Evolutionary conservation across 371 early-diverging fungal species (phyloP), one percentile per base, ranked within the genome.

Genomic region (Mortierella sp.): DNA sequence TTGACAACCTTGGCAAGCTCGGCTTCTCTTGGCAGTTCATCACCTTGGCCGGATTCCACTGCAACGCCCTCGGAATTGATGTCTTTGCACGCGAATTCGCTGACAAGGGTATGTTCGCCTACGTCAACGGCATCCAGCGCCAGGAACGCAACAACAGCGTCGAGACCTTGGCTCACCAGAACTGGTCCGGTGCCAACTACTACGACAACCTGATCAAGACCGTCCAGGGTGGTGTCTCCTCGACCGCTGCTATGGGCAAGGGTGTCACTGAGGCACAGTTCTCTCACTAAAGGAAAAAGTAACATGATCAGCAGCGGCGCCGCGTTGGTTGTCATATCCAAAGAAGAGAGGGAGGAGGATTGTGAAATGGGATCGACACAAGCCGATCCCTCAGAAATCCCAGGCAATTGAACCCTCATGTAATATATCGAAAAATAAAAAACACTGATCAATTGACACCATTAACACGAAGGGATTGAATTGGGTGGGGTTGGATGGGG

Each of bases 1-100:
- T 96, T 61, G 72, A 72, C 21, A 89, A 92, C 59, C 85, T 98
- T 34, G 97, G 94, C 59, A 86, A 87, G 76, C 89, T 98, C n/a
- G 98, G 98, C 26, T 98, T 97, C 82, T 88, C 86, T 42, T 98
- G 98, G 98, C 98, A 98, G 82, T 98, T 98, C 84, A 98, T 97
- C 79, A 98, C 98, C 19, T 85, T 98, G 26, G 98, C 93, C 68
- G 98, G 98, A 71, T 95, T 98, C 87, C 98, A 98, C 81, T 92
- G 95, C 65, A 93, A 95, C 68, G 95, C 94, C 14, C 82, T 93
- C 26, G 85, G 88, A 71, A 68, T 88, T 54, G 97, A 97, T 64
- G 82, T 90, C 58, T 97, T 98, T 86, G 95, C 98, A 24, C 90
- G 91, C 63, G 90, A 93, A 71, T 98, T 89, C 80, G 92, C 96